These are phyloP conservation scores for Xylaria sp. DNA, from an alignment of 2,329 filamentous ascomycete species.

Conservation along the genomic window DNA sequence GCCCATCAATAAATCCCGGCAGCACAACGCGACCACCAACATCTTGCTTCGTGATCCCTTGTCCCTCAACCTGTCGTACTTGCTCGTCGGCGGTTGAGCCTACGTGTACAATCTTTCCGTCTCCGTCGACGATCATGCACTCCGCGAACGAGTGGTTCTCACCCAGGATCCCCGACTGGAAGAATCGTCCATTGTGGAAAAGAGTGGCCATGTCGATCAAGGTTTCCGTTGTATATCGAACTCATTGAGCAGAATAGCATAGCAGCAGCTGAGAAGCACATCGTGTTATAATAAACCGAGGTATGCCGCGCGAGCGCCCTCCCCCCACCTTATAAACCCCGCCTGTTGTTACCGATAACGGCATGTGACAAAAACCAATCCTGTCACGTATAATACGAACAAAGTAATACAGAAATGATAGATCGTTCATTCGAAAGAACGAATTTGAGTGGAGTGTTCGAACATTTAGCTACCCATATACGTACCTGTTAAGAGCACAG, in stretches of 20 bases:
- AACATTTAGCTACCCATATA: neutral
- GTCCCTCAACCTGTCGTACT: constrained; percentile 38
- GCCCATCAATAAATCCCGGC: constrained; percentile 63
- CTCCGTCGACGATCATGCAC: constrained; percentile 45
- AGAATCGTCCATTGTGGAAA: constrained; percentile 64
- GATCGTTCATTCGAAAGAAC: neutral
- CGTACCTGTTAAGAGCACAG: neutral
- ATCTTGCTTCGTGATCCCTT: constrained; percentile 40
- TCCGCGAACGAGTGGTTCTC: constrained; percentile 43
- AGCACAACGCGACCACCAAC: constrained; percentile 51
- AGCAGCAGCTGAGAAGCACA: neutral
- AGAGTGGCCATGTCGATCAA: constrained; percentile 55
- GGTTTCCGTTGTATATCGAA: neutral
- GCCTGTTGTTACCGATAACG: constrained; percentile 26
- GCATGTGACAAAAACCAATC: constrained; percentile 5
- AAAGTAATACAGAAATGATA: neutral
- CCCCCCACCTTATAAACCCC: constrained; percentile 20
- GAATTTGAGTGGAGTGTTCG: neutral
- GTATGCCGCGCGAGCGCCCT: constrained; percentile 4
- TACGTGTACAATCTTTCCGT: constrained; percentile 45
- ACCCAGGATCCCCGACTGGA: constrained; percentile 50
- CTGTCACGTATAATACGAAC: neutral
- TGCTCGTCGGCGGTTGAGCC: constrained; percentile 42
- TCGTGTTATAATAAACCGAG: neutral
- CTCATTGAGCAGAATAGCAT: neutral